Percentiles rank a stretch among this genome's conserved stretches.
Conservation (phyloP, 1,139 yeast genomes). For the Geotrichum cucujoidarum region DNA sequence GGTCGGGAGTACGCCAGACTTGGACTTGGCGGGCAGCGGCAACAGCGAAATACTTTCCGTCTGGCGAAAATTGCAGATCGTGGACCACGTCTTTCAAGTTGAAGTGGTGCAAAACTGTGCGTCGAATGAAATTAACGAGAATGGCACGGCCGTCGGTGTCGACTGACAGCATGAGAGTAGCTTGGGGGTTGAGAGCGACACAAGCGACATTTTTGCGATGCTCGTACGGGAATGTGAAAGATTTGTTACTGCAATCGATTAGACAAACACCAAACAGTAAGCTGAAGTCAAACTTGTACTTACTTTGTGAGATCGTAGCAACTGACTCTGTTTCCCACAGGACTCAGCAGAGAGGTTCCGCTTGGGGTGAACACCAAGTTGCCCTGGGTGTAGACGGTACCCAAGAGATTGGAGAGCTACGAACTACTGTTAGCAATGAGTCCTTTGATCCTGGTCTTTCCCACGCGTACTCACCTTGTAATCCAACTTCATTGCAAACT, state of each 20-base stretch:
- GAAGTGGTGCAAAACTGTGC: conserved; percentile 91
- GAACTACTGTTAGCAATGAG: conserved; percentile 22
- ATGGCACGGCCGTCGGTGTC: conserved; percentile 91
- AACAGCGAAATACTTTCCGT: conserved; percentile 81
- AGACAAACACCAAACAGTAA: too few species aligned
- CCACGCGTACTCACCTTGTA: conserved; percentile 30
- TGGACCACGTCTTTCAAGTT: conserved; percentile 77
- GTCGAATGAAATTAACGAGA: conserved; percentile 72
- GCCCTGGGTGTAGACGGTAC: conserved; percentile 92
- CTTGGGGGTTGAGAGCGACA: conserved; percentile 78
- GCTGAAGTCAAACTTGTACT: conserved; percentile 6
- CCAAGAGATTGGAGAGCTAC: conserved; percentile 77
- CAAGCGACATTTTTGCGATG: conserved; percentile 80
- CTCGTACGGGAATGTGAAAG: conserved; percentile 87
- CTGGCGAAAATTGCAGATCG: conserved; percentile 80
- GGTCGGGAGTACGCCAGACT: conserved; percentile 89
- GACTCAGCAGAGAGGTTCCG: conserved; percentile 77
- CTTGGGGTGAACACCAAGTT: conserved; percentile 83
- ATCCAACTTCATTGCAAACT: conserved; percentile 29
- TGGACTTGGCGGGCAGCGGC: conserved; percentile 80
- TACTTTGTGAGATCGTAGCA: conserved; percentile 75
- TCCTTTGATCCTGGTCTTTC: too few species aligned
- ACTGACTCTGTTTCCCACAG: conserved; percentile 91
- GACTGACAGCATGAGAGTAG: conserved; percentile 73
- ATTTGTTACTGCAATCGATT: conserved; percentile 46